These are phyloP conservation scores for Astrothelium subdiscretum DNA, from an alignment of 495 filamentous ascomycete species.

Conservation along the genomic window DNA sequence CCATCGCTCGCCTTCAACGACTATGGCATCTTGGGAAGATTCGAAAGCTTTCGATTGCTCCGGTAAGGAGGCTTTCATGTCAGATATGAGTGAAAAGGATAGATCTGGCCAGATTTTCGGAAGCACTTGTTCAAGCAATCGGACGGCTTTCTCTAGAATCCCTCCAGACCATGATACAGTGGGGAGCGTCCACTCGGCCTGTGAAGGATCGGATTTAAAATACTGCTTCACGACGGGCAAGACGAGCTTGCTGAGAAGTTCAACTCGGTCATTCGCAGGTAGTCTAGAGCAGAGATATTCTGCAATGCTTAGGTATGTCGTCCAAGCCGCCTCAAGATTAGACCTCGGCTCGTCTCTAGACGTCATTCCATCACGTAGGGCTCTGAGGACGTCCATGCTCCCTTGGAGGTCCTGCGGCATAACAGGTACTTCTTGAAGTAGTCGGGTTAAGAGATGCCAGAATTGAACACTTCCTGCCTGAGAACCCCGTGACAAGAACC, in stretches of 20 bases:
- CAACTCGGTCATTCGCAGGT: conserved; percentile 33
- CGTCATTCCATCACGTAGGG: conserved; percentile 55
- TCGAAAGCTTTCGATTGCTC: conserved; percentile 66
- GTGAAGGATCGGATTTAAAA: conserved; percentile 36
- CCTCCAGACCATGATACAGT: conserved; percentile 27
- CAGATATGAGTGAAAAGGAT: conserved; percentile 43
- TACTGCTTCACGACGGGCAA: conserved; percentile 50
- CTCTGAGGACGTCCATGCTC: conserved; percentile 45
- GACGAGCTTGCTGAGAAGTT: conserved; percentile 38
- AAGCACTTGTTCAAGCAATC: conserved; percentile 22
- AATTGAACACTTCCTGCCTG: conserved; percentile 56
- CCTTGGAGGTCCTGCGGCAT: conserved; percentile 38
- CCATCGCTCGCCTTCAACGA: conserved; percentile 48
- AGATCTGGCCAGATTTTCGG: conserved; percentile 41
- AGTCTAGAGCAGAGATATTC: conserved; percentile 38
- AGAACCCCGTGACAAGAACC: conserved; percentile 75
- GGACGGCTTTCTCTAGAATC: conserved; percentile 33
- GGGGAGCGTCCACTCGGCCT: conserved; percentile 37
- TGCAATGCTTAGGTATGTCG: conserved; percentile 52
- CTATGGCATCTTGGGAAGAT: conserved; percentile 55
- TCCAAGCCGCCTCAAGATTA: conserved; percentile 58
- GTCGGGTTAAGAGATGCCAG: conserved; percentile 53
- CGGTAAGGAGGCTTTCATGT: conserved; percentile 57
- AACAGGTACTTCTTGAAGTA: conserved; percentile 52
- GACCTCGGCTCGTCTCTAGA: conserved; percentile 60